Percentiles rank a stretch among this genome's conserved stretches.
phyloP scores from a whole-genome alignment of 1,139 yeast genomes.

The Candida sp. region DNA sequence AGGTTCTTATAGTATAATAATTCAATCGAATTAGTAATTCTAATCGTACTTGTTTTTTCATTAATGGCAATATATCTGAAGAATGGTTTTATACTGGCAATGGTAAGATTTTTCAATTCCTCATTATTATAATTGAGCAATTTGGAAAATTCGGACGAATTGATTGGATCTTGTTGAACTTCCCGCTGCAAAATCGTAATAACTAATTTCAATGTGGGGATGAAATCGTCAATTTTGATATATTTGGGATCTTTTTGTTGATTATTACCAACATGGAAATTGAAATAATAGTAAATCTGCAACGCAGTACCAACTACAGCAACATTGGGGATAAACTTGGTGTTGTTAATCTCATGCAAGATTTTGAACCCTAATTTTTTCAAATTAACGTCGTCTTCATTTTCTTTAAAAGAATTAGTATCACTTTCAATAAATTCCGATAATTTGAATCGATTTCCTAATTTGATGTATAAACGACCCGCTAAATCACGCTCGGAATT shows the following conservation, averaged over 20 bases:
- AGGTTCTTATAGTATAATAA: conserved; percentile 44
- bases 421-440: conserved; percentile 19
- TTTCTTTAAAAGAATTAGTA: conserved; percentile 3
- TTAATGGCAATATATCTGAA: conserved; percentile 34
- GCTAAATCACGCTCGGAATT: conserved; percentile 23
- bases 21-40: conserved; percentile 36
- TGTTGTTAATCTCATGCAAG: conserved; percentile 38
- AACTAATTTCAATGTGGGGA: conserved; percentile 27
- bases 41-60: conserved; percentile 21
- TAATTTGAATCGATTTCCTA: conserved; percentile 33
- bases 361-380: conserved; percentile 42
- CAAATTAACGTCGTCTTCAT: conserved; percentile 22
- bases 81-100: conserved; percentile 28
- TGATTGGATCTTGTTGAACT: conserved; percentile 14
- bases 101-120: conserved; percentile 19
- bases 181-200: conserved; percentile 20
- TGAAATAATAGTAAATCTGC: conserved; percentile 27
- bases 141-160: conserved; percentile 15
- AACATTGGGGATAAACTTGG: conserved; percentile 34
- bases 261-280: neutral
- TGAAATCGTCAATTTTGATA: conserved; percentile 21
- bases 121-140: conserved; percentile 12
- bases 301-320: conserved; percentile 37
- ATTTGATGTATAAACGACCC: conserved; percentile 38
- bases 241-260: conserved; percentile 8